Evolutionary conservation across 1,139 yeast genomes (phyloP).

Genomic region (Zygoascus meyerae): DNA sequence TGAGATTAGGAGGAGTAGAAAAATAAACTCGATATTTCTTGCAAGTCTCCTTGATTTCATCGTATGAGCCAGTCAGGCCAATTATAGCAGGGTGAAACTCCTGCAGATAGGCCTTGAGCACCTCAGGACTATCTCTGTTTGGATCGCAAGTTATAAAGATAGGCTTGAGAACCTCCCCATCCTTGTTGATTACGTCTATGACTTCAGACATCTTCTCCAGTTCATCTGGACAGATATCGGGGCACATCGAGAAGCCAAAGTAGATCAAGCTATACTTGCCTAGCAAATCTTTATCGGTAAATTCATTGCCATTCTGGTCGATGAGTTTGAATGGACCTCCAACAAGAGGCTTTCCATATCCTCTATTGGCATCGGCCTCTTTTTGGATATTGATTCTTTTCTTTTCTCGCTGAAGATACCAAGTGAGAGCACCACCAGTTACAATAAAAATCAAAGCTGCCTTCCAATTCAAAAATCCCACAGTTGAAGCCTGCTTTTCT

Average conservation of each 20-base stretch:
- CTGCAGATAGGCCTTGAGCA: slow-evolving; percentile 64
- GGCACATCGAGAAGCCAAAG: slow-evolving; percentile 96
- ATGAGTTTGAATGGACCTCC: slow-evolving; percentile 81
- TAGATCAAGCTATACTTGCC: slow-evolving; percentile 78
- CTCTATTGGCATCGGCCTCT: slow-evolving; percentile 78
- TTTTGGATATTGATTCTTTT: slow-evolving; percentile 62
- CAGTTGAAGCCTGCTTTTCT: slow-evolving; percentile 33
- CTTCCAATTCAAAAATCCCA: slow-evolving; percentile 86
- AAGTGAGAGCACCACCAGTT: slow-evolving; percentile 67
- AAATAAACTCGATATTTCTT: slow-evolving; percentile 88
- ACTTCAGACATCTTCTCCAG: slow-evolving; percentile 83
- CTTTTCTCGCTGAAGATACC: slow-evolving; percentile 65
- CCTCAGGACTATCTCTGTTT: slow-evolving; percentile 83
- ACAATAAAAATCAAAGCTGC: slow-evolving; percentile 61
- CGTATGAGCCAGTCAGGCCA: slow-evolving; percentile 89
- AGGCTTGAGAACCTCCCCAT: slow-evolving; percentile 56
- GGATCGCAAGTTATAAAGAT: slow-evolving; percentile 95
- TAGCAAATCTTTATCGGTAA: slow-evolving; percentile 68
- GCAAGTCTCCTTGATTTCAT: slow-evolving; percentile 75
- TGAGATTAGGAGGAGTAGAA: slow-evolving; percentile 88
- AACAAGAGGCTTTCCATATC: slow-evolving; percentile 84
- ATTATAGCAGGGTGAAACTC: slow-evolving; percentile 87
- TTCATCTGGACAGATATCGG: slow-evolving; percentile 97
- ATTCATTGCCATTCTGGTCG: slow-evolving; percentile 64
- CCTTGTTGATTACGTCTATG: slow-evolving; percentile 53